Evolutionary conservation across 202 grass and related monocot species (phyloP), one percentile per base, ranked within the genome.

Genomic region (Alloteropsis angusta): DNA sequence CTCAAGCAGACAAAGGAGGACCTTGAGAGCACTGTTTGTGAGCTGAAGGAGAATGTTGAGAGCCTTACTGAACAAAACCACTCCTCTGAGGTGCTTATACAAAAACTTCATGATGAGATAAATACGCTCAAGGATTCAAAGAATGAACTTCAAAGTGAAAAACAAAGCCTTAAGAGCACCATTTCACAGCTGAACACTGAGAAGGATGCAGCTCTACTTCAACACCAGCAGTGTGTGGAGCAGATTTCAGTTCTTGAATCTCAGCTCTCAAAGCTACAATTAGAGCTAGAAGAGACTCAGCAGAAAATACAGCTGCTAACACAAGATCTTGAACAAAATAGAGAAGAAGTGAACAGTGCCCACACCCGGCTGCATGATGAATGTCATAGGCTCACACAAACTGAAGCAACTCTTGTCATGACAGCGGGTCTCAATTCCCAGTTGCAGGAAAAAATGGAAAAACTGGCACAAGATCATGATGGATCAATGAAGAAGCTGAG

Each of bases 11-110:
- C 19, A 18, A 88, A 91, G 10, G 28, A 63, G 45, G 58, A 82
- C 61, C 73, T 91, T 74, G 90, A 99, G 65, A 60, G 76, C 37
- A 79, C 76, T 80, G 60, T 89, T 71, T 82, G 44, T 78, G 88
- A 93, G 46, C 65, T 87, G 72, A 87, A 89, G 78, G 90, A 87
- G 59, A 84, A 99, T 87, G 72, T 71, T 46, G 64, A 82, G 28
- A 77, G 37, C 65, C 81, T 99, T 82, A 89, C 84, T 7, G 77
- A 93, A 83, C 86, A 88, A 77, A 96, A 91, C 42, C 23, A 47
- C 43, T 85, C 88, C 49, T 93, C 82, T 14, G 76, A 85, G 64
- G 71, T 82, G 62, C 86, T 86, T 43, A 87, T 93, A 79, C 87
- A 90, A 74, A 77, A 91, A 68, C 87, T 90, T 38, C 61, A 23